phyloP scores from a whole-genome alignment of 1,139 yeast species.

The Blastobotrys proliferans region DNA sequence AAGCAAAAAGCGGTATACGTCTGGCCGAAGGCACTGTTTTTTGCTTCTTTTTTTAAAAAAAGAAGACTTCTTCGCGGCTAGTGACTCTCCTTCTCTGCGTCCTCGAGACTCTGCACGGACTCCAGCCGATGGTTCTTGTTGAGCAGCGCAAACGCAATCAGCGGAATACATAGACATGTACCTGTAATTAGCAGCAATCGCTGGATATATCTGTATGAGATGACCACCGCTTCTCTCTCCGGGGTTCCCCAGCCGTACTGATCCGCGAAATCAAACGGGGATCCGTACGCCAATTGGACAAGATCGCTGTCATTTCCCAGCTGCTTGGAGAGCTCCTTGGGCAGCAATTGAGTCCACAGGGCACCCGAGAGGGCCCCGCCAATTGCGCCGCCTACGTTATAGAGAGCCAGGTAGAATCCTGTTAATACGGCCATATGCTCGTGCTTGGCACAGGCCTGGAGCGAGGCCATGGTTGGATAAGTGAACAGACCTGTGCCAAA shows the following conservation, averaged over 20 bases:
- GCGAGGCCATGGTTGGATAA: slow-evolving; percentile 61
- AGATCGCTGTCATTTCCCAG: not conserved
- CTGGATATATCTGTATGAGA: slow-evolving; percentile 4
- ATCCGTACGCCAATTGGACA: slow-evolving; percentile 3
- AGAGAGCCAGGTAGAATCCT: slow-evolving; percentile 40
- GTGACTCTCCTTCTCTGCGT: not conserved
- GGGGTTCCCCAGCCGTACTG: slow-evolving; percentile 9
- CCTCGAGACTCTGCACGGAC: slow-evolving; percentile 7
- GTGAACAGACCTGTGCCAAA: slow-evolving; percentile 70
- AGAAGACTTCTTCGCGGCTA: too few relatives aligned
- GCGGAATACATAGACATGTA: slow-evolving; percentile 4
- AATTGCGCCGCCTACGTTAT: slow-evolving; percentile 42
- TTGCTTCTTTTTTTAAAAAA: too few relatives aligned
- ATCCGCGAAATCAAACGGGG: slow-evolving; percentile 4
- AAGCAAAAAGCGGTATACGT: too few relatives aligned
- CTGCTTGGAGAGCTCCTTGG: slow-evolving; percentile 19
- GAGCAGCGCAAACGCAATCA: slow-evolving; percentile 1
- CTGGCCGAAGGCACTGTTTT: too few relatives aligned
- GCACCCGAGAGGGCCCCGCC: slow-evolving; percentile 46
- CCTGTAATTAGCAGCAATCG: slow-evolving; percentile 5
- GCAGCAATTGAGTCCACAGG: slow-evolving; percentile 43
- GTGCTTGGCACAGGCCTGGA: slow-evolving; percentile 55
- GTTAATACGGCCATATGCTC: slow-evolving; percentile 45
- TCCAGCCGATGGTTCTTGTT: slow-evolving; percentile 3
- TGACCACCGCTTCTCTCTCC: slow-evolving; percentile 6